A percentile compares a stretch with the other conserved stretches of the same genome.
These are phyloP conservation scores for Podospora appendiculata DNA, from an alignment of 495 filamentous ascomycete genomes.

Conservation along the genomic window DNA sequence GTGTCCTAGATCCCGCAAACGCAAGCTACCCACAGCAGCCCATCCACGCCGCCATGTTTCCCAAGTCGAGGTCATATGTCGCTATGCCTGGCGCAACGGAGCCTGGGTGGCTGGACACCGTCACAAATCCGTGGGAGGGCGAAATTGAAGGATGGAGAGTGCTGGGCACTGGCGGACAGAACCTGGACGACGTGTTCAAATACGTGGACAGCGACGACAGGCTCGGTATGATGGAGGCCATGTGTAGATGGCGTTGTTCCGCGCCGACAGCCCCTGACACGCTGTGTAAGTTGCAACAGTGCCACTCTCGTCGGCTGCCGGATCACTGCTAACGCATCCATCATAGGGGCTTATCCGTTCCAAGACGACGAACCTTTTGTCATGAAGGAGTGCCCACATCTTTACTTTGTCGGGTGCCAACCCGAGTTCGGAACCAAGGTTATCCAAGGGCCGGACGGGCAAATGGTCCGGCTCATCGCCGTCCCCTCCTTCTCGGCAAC, in stretches of 20 bases:
- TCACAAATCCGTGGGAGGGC: slow-evolving; percentile 90
- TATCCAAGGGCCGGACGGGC: slow-evolving; percentile 51
- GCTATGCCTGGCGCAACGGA: slow-evolving; percentile 37
- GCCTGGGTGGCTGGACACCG: slow-evolving; percentile 74
- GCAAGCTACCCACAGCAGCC: slow-evolving; percentile 73
- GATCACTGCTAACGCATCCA: no score
- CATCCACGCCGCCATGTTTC: slow-evolving; percentile 78
- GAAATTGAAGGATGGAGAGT: slow-evolving; percentile 82
- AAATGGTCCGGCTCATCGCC: slow-evolving; percentile 65
- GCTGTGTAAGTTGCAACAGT: slow-evolving; percentile 58
- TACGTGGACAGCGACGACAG: slow-evolving; percentile 72
- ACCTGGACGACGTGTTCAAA: slow-evolving; percentile 86
- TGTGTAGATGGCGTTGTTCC: slow-evolving; percentile 81
- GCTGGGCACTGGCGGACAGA: slow-evolving; percentile 81
- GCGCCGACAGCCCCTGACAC: slow-evolving; percentile 98
- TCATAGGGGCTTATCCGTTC: slow-evolving; percentile 86
- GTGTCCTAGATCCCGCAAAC: slow-evolving; percentile 70
- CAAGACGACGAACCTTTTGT: slow-evolving; percentile 87
- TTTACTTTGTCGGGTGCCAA: slow-evolving; percentile 88
- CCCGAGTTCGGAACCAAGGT: slow-evolving; percentile 69
- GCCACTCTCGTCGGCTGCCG: not conserved
- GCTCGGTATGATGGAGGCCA: slow-evolving; percentile 81
- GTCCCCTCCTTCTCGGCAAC: slow-evolving; percentile 78
- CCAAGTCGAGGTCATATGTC: slow-evolving; percentile 60
- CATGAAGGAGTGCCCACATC: slow-evolving; percentile 70